These are phyloP conservation scores for Crithidia thermophila DNA, from an alignment of 208 protist genomes.

Conservation along the genomic window DNA sequence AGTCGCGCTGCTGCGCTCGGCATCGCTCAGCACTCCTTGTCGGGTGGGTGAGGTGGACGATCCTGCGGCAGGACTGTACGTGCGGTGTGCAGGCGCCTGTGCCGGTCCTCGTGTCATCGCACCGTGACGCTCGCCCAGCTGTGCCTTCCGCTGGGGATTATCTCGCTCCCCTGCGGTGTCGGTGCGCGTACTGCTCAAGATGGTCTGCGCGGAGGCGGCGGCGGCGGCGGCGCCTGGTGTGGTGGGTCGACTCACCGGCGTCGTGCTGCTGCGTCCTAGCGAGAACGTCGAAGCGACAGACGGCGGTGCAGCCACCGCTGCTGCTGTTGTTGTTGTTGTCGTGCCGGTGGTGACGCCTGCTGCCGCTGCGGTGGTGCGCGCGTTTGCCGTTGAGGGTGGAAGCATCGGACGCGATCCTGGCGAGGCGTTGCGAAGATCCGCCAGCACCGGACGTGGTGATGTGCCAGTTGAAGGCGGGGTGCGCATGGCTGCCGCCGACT, in stretches of 20 bases:
- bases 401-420: constrained; percentile 9
- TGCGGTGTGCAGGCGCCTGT: too few relatives aligned
- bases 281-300: not conserved
- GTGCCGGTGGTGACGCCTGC: not conserved
- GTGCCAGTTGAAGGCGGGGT: not conserved
- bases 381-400: constrained; percentile 2
- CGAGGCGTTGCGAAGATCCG: not conserved
- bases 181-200: too few relatives aligned
- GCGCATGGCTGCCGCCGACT: too few relatives aligned
- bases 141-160: not conserved
- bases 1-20: not conserved
- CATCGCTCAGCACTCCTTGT: constrained; percentile 1
- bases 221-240: constrained; percentile 5
- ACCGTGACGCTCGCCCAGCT: not conserved
- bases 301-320: not conserved
- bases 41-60: too few relatives aligned
- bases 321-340: not conserved
- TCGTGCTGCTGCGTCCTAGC: not conserved
- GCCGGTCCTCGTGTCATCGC: too few relatives aligned
- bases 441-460: not conserved
- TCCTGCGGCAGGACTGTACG: too few relatives aligned
- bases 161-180: not conserved
- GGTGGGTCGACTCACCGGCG: too few relatives aligned
- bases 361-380: not conserved
- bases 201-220: not conserved